These are phyloP conservation scores for Ophioceras dolichostomum DNA, from an alignment of 2,329 filamentous ascomycete species.

Conservation along the genomic window DNA sequence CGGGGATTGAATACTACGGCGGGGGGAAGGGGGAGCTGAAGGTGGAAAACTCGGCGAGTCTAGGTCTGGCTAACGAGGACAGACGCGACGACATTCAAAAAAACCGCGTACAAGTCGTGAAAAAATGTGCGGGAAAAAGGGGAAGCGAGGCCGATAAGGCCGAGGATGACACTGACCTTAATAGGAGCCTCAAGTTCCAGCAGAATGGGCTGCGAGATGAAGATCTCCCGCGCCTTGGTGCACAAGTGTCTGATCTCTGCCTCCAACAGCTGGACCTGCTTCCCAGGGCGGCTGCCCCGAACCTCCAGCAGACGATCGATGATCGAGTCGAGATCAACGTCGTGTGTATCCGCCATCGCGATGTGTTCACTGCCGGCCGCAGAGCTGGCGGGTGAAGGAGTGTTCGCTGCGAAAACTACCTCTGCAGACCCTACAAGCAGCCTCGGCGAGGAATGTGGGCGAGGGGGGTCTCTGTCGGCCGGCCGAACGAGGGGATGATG, in stretches of 20 bases:
- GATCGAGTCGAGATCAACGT: constrained; percentile 98
- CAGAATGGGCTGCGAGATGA: constrained; percentile 97
- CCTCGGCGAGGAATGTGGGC: constrained; percentile 3
- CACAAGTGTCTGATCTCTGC: constrained; percentile 94
- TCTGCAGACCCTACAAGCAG: too few relatives aligned
- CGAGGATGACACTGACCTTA: constrained; percentile 55
- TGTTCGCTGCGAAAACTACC: too few relatives aligned
- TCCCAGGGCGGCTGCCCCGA: constrained; percentile 91
- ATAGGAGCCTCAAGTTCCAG: constrained; percentile 97
- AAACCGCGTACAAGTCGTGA: too few relatives aligned
- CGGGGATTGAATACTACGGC: too few relatives aligned
- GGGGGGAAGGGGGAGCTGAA: too few relatives aligned
- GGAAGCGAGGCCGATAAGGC: constrained; percentile 2
- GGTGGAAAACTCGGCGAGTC: too few relatives aligned
- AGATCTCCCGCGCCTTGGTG: constrained; percentile 97
- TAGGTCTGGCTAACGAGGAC: too few relatives aligned
- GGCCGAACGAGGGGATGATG: not conserved
- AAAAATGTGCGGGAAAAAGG: constrained; percentile 2
- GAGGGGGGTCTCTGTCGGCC: not conserved
- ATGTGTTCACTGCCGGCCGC: constrained; percentile 26
- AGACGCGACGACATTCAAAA: too few relatives aligned
- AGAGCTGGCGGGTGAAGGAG: constrained; percentile 29
- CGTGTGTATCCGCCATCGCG: constrained; percentile 56
- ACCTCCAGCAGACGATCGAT: constrained; percentile 97
- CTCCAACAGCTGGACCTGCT: constrained; percentile 95